phyloP scores from a whole-genome alignment of 2,329 filamentous ascomycete genomes.

The Calonectria montana region DNA sequence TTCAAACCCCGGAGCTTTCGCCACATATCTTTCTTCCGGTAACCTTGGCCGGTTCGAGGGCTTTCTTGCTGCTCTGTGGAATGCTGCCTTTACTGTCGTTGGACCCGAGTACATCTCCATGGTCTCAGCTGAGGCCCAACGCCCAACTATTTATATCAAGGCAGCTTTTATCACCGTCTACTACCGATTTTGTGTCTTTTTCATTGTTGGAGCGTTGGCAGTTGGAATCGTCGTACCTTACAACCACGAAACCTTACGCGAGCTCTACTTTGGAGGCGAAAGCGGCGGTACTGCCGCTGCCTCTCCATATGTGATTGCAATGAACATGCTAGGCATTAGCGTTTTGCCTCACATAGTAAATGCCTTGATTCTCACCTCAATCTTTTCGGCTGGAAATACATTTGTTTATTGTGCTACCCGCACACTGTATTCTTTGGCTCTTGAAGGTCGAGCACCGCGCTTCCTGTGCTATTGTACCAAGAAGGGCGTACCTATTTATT shows the following conservation, averaged over 20 bases:
- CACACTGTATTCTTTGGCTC: constrained; percentile 62
- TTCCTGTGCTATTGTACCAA: constrained; percentile 69
- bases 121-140: no score
- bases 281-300: constrained; percentile 60
- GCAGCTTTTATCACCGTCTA: no score
- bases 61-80: no score
- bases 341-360: constrained; percentile 70
- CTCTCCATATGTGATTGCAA: constrained; percentile 73
- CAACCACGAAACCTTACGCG: no score
- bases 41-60: no score
- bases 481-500: constrained; percentile 71
- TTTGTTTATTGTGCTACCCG: constrained; percentile 64
- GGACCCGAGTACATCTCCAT: no score
- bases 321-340: constrained; percentile 63
- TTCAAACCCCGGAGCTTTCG: constrained; percentile 54
- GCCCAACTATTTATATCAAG: no score
- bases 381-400: constrained; percentile 61
- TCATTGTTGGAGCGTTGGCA: no score
- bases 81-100: no score
- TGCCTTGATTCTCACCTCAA: constrained; percentile 59
- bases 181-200: no score
- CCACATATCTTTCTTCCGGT: constrained; percentile 53
- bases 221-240: no score
- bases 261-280: constrained; percentile 51
- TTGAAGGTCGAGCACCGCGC: constrained; percentile 60